Conservation (phyloP, 2,329 filamentous ascomycete species). For the Colletotrichum destructivum region DNA sequence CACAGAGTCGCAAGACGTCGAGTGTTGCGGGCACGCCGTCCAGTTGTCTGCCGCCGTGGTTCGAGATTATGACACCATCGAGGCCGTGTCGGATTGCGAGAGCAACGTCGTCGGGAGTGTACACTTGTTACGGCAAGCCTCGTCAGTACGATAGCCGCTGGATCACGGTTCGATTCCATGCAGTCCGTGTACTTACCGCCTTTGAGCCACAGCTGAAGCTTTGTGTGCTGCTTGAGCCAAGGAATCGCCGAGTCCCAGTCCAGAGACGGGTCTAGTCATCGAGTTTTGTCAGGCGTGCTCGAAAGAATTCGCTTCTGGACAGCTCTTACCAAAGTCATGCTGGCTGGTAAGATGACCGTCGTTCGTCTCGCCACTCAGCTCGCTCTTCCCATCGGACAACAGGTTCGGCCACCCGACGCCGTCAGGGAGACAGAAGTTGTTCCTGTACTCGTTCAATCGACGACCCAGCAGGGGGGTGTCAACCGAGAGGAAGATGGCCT, state of each 20-base stretch:
- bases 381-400: constrained; percentile 39
- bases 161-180: constrained; percentile 52
- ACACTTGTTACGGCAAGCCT: constrained; percentile 40
- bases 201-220: constrained; percentile 61
- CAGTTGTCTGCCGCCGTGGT: constrained; percentile 75
- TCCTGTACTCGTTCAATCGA: constrained; percentile 67
- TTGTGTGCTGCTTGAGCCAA: constrained; percentile 63
- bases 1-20: constrained; percentile 66
- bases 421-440: constrained; percentile 57
- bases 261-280: constrained; percentile 16
- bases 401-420: constrained; percentile 22
- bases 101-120: constrained; percentile 57
- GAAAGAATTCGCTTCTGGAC: rapidly evolving
- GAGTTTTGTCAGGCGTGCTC: neutral
- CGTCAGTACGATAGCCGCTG: neutral
- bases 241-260: constrained; percentile 64
- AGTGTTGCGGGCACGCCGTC: constrained; percentile 56
- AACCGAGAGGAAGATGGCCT: constrained; percentile 68
- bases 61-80: constrained; percentile 78
- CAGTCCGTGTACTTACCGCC: neutral
- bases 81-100: constrained; percentile 62
- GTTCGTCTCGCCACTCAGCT: constrained; percentile 35
- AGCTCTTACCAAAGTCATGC: constrained; percentile 13
- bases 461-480: constrained; percentile 69
- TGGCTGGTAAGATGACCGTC: neutral